phyloP scores from a whole-genome alignment of 345 rosid species.

The Nephelium lappaceum region DNA sequence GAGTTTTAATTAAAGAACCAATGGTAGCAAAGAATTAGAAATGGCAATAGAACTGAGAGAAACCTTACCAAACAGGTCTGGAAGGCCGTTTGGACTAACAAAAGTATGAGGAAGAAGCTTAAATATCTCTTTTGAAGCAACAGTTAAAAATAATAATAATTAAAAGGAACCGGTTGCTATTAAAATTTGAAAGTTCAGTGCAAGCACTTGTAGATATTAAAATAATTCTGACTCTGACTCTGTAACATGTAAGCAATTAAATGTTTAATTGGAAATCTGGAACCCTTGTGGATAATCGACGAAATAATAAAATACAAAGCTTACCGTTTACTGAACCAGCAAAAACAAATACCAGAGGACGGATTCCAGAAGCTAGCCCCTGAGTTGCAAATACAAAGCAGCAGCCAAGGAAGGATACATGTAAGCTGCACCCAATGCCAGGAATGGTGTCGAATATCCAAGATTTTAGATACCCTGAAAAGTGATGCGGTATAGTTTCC shows the following conservation, averaged over 20 bases:
- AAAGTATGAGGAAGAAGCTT: conserved; percentile 92
- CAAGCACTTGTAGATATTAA: background rate
- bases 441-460: conserved; percentile 59
- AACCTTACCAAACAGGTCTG: conserved; percentile 68
- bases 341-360: conserved; percentile 54
- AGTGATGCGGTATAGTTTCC: no score
- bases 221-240: background rate
- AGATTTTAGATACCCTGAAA: conserved; percentile 49
- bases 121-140: conserved; percentile 91
- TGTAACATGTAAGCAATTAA: background rate
- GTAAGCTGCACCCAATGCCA: conserved; percentile 54
- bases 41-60: background rate
- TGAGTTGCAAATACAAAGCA: conserved; percentile 52
- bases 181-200: background rate
- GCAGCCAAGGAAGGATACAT: conserved; percentile 62
- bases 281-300: background rate
- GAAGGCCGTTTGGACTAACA: conserved; percentile 74
- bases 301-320: background rate
- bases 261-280: background rate
- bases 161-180: background rate
- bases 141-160: conserved; percentile 28
- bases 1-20: background rate
- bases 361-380: conserved; percentile 55
- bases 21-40: background rate
- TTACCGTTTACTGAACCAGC: conserved; percentile 53